These are phyloP conservation scores for Saturnispora halmiae DNA, from an alignment of 805 yeast species.

Conservation along the genomic window DNA sequence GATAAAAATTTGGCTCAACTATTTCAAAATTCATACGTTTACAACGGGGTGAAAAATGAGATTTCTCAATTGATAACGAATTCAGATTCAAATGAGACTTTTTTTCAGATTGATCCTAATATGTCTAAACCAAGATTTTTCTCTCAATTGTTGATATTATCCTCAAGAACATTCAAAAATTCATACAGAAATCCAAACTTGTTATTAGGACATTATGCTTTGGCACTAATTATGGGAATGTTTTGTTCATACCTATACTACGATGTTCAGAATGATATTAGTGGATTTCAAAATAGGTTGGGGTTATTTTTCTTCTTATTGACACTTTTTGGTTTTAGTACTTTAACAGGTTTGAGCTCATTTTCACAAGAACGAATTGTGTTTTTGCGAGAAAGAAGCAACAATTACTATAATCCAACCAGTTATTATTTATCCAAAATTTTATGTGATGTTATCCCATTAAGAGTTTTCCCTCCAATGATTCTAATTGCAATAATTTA, in stretches of 20 bases:
- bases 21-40: slow-evolving; percentile 29
- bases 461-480: slow-evolving; percentile 87
- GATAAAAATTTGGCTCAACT: slow-evolving; percentile 15
- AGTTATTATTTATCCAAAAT: slow-evolving; percentile 82
- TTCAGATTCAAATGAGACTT: slow-evolving; percentile 6
- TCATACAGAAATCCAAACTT: slow-evolving; percentile 86
- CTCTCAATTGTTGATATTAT: slow-evolving; percentile 62
- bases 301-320: slow-evolving; percentile 88
- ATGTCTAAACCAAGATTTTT: slow-evolving; percentile 48
- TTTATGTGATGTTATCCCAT: slow-evolving; percentile 84
- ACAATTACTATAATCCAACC: slow-evolving; percentile 83
- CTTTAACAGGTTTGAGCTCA: slow-evolving; percentile 84
- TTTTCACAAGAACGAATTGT: slow-evolving; percentile 84
- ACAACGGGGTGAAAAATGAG: slow-evolving; percentile 33
- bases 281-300: slow-evolving; percentile 92
- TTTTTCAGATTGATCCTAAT: slow-evolving; percentile 24
- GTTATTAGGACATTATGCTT: slow-evolving; percentile 72
- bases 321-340: slow-evolving; percentile 88
- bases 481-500: slow-evolving; percentile 71
- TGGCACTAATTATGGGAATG: slow-evolving; percentile 67
- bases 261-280: slow-evolving; percentile 75
- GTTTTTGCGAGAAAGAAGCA: slow-evolving; percentile 87
- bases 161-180: slow-evolving; percentile 85
- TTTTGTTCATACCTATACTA: slow-evolving; percentile 84
- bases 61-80: slow-evolving; percentile 24